These are phyloP conservation scores for Ettlia oleoabundans DNA, from an alignment of 139 green algal genomes.

Conservation along the genomic window DNA sequence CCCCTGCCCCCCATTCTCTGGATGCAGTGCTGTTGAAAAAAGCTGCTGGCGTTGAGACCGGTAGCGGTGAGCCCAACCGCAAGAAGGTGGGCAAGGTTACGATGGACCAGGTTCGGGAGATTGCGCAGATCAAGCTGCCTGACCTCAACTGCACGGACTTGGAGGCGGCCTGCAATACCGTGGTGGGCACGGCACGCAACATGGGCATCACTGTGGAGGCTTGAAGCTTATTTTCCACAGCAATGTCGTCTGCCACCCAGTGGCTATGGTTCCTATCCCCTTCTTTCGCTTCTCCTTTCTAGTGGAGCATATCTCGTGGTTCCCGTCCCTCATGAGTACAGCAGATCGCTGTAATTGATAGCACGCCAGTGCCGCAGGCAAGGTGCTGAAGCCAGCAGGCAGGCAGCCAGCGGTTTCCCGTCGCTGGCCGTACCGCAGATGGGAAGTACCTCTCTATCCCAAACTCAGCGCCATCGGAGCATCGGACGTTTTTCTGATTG, in stretches of 20 bases:
- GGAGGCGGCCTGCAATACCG: conserved; percentile 88
- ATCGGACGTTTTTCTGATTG: not conserved
- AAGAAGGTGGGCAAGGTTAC: conserved; percentile 92
- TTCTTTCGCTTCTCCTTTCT: no score
- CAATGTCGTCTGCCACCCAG: not conserved
- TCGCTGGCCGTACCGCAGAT: no score
- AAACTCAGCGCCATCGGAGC: not conserved
- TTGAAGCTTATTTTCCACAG: not conserved
- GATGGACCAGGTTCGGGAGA: conserved; percentile 86
- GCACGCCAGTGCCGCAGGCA: no score
- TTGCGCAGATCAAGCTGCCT: conserved; percentile 97
- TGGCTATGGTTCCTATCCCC: no score
- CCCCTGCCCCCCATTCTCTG: not conserved
- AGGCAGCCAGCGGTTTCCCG: no score
- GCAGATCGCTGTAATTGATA: no score
- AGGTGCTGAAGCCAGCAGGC: no score
- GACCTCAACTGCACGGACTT: conserved; percentile 95
- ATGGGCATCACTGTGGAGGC: conserved; percentile 89
- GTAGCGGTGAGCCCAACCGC: conserved; percentile 82
- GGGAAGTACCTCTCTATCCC: not conserved
- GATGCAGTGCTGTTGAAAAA: conserved; percentile 89
- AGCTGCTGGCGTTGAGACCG: conserved; percentile 86
- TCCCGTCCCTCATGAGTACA: no score
- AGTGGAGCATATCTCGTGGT: no score
- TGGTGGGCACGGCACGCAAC: conserved; percentile 96